Percentiles rank a stretch among this genome's conserved stretches.
Conservation (phyloP, 306 rosid genomes). For the Rosa chinensis region DNA sequence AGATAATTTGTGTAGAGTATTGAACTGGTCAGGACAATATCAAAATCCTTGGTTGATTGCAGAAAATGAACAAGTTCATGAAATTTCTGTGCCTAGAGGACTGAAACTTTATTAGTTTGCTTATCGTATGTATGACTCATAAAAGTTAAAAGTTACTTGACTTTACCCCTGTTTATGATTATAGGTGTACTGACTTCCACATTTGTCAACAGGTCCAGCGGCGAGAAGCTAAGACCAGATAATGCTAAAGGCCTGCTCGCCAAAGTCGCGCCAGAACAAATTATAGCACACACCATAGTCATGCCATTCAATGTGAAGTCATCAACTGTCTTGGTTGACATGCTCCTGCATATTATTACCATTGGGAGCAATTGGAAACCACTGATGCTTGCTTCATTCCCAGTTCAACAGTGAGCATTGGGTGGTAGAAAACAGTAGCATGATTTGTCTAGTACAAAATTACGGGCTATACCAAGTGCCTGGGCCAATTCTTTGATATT, state of each 20-base stretch:
- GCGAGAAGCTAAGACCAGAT: background rate
- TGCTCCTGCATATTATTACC: conserved; percentile 6
- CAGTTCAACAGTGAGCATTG: background rate
- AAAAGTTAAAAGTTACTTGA: background rate
- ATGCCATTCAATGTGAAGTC: background rate
- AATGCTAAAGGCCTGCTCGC: background rate
- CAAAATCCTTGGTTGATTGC: background rate
- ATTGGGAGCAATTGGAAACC: conserved; percentile 5
- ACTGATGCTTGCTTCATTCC: background rate
- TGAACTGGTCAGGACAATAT: background rate
- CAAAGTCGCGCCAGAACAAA: background rate
- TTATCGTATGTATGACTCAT: background rate
- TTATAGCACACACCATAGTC: background rate
- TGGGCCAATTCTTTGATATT: background rate
- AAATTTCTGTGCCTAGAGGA: background rate
- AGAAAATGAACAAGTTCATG: background rate
- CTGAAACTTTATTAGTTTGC: background rate
- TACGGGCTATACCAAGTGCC: background rate
- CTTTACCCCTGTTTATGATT: background rate
- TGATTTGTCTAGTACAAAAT: background rate
- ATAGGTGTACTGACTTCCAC: background rate
- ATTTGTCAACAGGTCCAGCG: background rate
- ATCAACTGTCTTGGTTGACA: background rate
- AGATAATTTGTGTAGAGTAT: background rate
- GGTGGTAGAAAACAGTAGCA: background rate